Base-by-base conservation (phyloP, 768 basidiomycete species). In the Collybia sordida region DNA sequence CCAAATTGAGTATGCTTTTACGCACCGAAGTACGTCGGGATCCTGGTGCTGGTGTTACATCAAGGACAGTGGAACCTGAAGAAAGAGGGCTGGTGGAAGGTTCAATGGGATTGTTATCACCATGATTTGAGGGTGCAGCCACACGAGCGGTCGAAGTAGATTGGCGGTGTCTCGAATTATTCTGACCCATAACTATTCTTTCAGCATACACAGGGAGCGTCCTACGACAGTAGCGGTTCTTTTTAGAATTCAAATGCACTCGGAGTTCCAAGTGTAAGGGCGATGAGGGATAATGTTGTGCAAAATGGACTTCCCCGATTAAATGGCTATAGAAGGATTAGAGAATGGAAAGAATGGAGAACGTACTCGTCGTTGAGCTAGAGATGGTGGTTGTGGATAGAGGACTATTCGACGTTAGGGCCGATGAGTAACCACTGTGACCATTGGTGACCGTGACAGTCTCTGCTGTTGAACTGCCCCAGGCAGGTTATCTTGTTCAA, bases 1-100 rank as follows among this genome's bases (percentile, higher is more conserved):
- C 67, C 34, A 57, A 59, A 53, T 51, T 71, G 50, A 61, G 52
- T 38, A 77, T 59, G 45, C 68, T 72, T 40, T 56, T 71, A 3
- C 72, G 67, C 3, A 73, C 59, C 5, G 66, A 53, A 23, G 62
- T 47, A 8, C 60, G 54, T 18, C 45, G 51, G 42, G 50, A 59
- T 58, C 44, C 47, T 52, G 52, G 28, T 23, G 51, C 27, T 27
- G 45, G n/a, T 18, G 50, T 6, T 42, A 25, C 40, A 18, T 28
- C 28, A 34, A 43, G 43, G 41, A 25, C 40, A 43, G 28, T 49
- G 23, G 49, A 36, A 31, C 41, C 39, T 23, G 27, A 24, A 35
- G 47, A 22, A 15, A 28, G 18, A 28, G 27, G n/a, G 24, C 8
- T 14, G 9, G 38, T 9, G 6, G 39, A 28, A 34, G 42, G 24